A percentile compares a stretch with the other conserved stretches of the same genome.
Conservation (phyloP, 2,329 filamentous ascomycete species). For the Hypomyces rosellus region DNA sequence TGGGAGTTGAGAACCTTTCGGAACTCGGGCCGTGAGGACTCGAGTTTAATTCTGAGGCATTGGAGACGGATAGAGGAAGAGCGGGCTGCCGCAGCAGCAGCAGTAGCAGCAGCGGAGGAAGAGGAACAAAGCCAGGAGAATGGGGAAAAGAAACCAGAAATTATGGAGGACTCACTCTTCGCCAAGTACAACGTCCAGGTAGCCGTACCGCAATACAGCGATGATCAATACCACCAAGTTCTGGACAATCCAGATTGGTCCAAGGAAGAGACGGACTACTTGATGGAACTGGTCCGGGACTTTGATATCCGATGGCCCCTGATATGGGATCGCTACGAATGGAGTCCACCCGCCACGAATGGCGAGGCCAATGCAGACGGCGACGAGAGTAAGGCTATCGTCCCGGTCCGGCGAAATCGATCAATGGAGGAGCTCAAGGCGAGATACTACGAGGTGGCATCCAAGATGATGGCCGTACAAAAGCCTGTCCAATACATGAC, state of each 20-base stretch:
- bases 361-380: slow-evolving; percentile 40
- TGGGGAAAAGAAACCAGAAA: slow-evolving; percentile 16
- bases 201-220: slow-evolving; percentile 72
- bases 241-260: slow-evolving; percentile 76
- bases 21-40: slow-evolving; percentile 70
- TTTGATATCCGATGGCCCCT: slow-evolving; percentile 87
- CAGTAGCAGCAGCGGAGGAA: slow-evolving; percentile 28
- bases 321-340: slow-evolving; percentile 91
- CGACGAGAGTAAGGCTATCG: slow-evolving; percentile 46
- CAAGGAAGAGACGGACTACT: slow-evolving; percentile 87
- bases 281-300: slow-evolving; percentile 67
- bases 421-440: slow-evolving; percentile 87
- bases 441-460: slow-evolving; percentile 82
- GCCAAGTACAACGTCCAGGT: slow-evolving; percentile 84
- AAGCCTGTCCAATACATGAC: slow-evolving; percentile 85
- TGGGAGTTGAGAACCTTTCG: slow-evolving; percentile 68
- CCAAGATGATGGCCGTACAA: slow-evolving; percentile 72
- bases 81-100: slow-evolving; percentile 17
- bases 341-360: slow-evolving; percentile 41
- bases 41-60: slow-evolving; percentile 62
- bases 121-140: slow-evolving; percentile 22
- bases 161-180: slow-evolving; percentile 58
- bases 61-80: slow-evolving; percentile 62
- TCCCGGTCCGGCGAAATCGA: slow-evolving; percentile 49
- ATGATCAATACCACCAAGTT: slow-evolving; percentile 76